phyloP scores from a whole-genome alignment of 306 rosid genomes.

The Morella rubra region DNA sequence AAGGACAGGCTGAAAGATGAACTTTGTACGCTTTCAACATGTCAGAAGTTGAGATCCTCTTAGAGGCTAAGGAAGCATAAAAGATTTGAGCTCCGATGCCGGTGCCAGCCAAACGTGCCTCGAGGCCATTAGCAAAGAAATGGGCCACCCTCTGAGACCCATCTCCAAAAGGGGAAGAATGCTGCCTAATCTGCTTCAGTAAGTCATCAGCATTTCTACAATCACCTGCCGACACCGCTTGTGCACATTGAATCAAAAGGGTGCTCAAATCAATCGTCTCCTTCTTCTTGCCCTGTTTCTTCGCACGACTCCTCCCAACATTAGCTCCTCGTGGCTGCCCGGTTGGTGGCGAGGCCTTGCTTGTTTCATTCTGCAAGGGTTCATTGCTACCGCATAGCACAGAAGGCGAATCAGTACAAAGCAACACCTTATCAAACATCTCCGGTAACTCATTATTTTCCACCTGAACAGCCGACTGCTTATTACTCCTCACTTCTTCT shows the following conservation, averaged over 20 bases:
- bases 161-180: constrained; percentile 58
- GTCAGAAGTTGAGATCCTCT: constrained; percentile 44
- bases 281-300: constrained; percentile 42
- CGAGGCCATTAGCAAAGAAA: constrained; percentile 63
- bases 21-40: constrained; percentile 53
- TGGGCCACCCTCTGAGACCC: constrained; percentile 68
- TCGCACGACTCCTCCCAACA: constrained; percentile 36
- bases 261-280: constrained; percentile 58
- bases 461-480: constrained; percentile 37
- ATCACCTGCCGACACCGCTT: constrained; percentile 56
- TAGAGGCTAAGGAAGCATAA: constrained; percentile 30
- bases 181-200: constrained; percentile 66
- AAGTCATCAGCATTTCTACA: constrained; percentile 55
- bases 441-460: constrained; percentile 50
- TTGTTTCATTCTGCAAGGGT: constrained; percentile 8
- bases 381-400: background rate
- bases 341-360: constrained; percentile 26
- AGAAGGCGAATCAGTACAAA: constrained; percentile 19
- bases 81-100: constrained; percentile 40
- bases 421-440: constrained; percentile 48
- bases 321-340: constrained; percentile 20
- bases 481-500: constrained; percentile 53
- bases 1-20: constrained; percentile 52
- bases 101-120: constrained; percentile 67
- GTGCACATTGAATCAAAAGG: constrained; percentile 64